These are phyloP conservation scores for Aspergillus sp. DNA, from an alignment of 2,329 filamentous ascomycete genomes.

Conservation along the genomic window DNA sequence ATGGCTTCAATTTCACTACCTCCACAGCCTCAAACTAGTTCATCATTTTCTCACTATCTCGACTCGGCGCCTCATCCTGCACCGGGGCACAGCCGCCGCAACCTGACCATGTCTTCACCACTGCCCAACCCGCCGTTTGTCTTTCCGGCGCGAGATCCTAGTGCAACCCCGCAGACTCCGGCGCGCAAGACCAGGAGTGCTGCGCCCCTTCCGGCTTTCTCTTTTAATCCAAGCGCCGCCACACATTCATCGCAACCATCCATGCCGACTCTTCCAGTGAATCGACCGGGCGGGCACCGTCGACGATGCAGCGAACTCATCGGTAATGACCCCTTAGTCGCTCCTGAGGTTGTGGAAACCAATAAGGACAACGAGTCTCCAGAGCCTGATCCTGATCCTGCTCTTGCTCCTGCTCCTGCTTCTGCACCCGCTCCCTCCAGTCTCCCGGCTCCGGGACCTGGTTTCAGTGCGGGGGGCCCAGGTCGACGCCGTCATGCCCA, in stretches of 20 bases:
- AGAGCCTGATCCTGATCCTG: slow-evolving; percentile 3
- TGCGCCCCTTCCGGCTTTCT: slow-evolving; percentile 36
- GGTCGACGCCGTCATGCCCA: slow-evolving; percentile 71
- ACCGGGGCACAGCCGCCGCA: slow-evolving; percentile 21
- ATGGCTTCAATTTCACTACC: slow-evolving; percentile 40
- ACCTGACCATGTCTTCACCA: slow-evolving; percentile 27
- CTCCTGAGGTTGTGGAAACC: slow-evolving; percentile 63
- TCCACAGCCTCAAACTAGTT: slow-evolving; percentile 24
- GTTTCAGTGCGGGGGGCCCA: slow-evolving; percentile 45
- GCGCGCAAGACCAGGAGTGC: slow-evolving; percentile 43
- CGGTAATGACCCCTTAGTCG: slow-evolving; percentile 57
- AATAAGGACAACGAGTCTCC: slow-evolving; percentile 23
- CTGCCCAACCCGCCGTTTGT: slow-evolving; percentile 63
- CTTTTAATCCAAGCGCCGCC: slow-evolving; percentile 35
- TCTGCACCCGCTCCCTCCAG: slow-evolving; percentile 22
- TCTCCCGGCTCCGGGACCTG: slow-evolving; percentile 31
- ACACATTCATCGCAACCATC: slow-evolving; percentile 45
- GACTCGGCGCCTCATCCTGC: slow-evolving; percentile 19
- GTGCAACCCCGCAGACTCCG: slow-evolving; percentile 30
- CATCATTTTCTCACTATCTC: slow-evolving; percentile 29
- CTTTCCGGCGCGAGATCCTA: slow-evolving; percentile 53
- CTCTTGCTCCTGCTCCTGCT: slow-evolving; percentile 23
- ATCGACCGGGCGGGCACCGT: slow-evolving; percentile 60
- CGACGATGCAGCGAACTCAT: slow-evolving; percentile 85
- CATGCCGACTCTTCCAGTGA: slow-evolving; percentile 51